Evolutionary conservation across 306 rosid species (phyloP).

Genomic region (Hippophae gyantsensis): DNA sequence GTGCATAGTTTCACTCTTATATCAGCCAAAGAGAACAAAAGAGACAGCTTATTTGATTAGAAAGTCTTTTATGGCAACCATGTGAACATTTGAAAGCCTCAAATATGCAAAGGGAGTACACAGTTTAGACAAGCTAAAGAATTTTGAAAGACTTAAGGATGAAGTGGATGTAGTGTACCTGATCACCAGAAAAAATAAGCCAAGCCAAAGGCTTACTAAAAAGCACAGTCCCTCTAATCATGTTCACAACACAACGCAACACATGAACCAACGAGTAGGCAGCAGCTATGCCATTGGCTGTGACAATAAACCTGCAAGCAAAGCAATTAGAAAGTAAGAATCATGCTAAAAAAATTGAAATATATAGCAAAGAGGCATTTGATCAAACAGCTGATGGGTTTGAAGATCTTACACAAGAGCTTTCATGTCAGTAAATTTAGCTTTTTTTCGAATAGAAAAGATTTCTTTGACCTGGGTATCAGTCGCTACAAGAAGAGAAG

Average conservation of each 20-base stretch:
- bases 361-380: too few relatives aligned
- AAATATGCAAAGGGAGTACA: too few relatives aligned
- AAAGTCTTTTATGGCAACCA: too few relatives aligned
- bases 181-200: constrained; percentile 76
- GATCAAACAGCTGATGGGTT: neutral
- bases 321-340: neutral
- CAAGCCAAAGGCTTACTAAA: constrained; percentile 80
- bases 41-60: too few relatives aligned
- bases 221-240: constrained; percentile 53
- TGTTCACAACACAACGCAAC: constrained; percentile 46
- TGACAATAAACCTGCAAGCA: constrained; percentile 55
- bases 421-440: constrained; percentile 73
- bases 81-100: too few relatives aligned
- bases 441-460: constrained; percentile 60
- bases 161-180: constrained; percentile 32
- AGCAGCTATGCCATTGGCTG: constrained; percentile 56
- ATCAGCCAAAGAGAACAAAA: too few relatives aligned
- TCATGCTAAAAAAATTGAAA: too few relatives aligned
- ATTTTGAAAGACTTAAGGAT: too few relatives aligned
- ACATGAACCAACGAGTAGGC: constrained; percentile 65
- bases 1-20: neutral
- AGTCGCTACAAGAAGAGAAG: constrained; percentile 71
- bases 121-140: too few relatives aligned
- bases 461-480: constrained; percentile 63
- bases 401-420: constrained; percentile 53